Conservation (phyloP, 805 yeast species). For the Nakazawaea ambrosiae region DNA sequence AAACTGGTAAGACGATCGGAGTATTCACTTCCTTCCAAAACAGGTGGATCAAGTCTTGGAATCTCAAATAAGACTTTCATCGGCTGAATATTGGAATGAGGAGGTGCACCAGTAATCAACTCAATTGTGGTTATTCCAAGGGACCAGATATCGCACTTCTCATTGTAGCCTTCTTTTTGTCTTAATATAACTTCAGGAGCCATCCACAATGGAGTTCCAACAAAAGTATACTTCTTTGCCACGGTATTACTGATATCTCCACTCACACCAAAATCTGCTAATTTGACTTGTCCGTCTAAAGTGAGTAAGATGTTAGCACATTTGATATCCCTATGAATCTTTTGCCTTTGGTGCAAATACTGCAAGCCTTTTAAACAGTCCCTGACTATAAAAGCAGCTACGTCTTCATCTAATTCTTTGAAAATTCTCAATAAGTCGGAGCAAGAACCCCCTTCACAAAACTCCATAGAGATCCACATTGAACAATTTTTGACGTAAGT, state of each 20-base stretch:
- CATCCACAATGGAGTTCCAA: conserved; percentile 98
- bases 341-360: conserved; percentile 68
- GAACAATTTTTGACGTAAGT: conserved; percentile 58
- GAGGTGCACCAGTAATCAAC: conserved; percentile 76
- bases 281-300: conserved; percentile 58
- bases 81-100: conserved; percentile 66
- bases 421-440: conserved; percentile 58
- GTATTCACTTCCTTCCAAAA: conserved; percentile 34
- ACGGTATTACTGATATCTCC: conserved; percentile 62
- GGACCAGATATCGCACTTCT: conserved; percentile 94
- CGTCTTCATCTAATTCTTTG: conserved; percentile 49
- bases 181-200: conserved; percentile 89
- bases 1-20: conserved; percentile 45
- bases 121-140: conserved; percentile 90
- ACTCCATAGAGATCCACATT: conserved; percentile 92
- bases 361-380: conserved; percentile 64
- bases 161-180: conserved; percentile 52
- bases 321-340: conserved; percentile 86
- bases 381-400: conserved; percentile 53
- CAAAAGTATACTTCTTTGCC: conserved; percentile 63
- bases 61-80: conserved; percentile 68
- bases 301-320: conserved; percentile 83
- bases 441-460: conserved; percentile 93
- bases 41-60: conserved; percentile 61
- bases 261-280: conserved; percentile 92